Evolutionary conservation across 192 early-diverging fungal species (phyloP), one percentile per base, ranked within the genome.

Genomic region (Chytriomyces sp.): DNA sequence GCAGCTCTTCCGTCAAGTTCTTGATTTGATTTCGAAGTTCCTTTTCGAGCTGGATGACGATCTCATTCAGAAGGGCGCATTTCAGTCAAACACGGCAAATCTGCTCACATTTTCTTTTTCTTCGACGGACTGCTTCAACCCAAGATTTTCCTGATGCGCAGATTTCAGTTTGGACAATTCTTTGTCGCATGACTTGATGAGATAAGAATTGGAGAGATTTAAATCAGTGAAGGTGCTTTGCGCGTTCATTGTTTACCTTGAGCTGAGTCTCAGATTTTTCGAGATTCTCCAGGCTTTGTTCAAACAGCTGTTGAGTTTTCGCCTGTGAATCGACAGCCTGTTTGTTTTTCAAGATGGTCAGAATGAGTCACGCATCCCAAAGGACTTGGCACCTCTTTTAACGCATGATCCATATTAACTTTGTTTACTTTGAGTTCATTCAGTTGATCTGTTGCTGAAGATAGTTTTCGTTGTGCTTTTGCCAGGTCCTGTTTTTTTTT

Each of bases 51-150:
- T 71, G 18, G 28, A 35, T 35, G 1, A 24, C 1, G 63, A 64
- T 13, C 11, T 43, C 11, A 28, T 13, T 20, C 53, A 20, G 63
- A 13, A 20, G 20, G 63, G 35, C 63, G 1, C 4, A 0, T 13
- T 1, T n/a, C n/a, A n/a, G n/a, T n/a, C n/a, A n/a, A n/a, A 64
- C 11, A 64, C 11, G 20, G 53, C 28, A 35, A 3, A 57, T 57
- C 53, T 57, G 13, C 20, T 20, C 13, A 18, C 53, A 57, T 57
- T 20, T 35, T 1, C 26, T 20, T 64, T 45, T 44, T 67, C 65
- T 23, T 26, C 65, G 7, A 67, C 24, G 3, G 65, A 10, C 44
- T 67, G 65, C 65, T 47, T 67, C 65, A 67, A 45, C 5, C 46
- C 28, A 35, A 35, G 28, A 35, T 35, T 35, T 35, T 35, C 28